Percentiles rank a stretch among this genome's conserved stretches.
Conservation (phyloP, 257 asterid species). For the Solanum gandarillasii region DNA sequence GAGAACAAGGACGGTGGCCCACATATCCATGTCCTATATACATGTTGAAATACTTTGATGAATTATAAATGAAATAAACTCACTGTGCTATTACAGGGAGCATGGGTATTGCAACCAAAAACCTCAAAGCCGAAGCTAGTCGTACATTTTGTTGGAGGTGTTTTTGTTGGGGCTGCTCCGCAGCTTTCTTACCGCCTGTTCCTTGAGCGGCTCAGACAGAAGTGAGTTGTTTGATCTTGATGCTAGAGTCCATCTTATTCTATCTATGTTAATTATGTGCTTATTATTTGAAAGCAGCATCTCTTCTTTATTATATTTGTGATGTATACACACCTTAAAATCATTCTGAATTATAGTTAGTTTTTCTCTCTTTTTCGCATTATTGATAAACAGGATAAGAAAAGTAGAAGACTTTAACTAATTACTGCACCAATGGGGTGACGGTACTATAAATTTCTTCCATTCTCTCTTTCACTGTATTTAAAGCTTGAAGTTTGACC, state of each 20-base stretch:
- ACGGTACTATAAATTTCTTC: neutral
- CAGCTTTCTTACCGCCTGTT: slow-evolving; percentile 88
- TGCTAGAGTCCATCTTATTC: neutral
- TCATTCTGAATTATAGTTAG: neutral
- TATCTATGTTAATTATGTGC: neutral
- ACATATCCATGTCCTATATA: neutral
- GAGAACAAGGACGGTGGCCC: neutral
- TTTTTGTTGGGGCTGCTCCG: slow-evolving; percentile 98
- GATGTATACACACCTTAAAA: neutral
- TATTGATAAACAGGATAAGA: neutral
- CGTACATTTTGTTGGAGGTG: slow-evolving; percentile 85
- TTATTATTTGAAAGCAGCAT: neutral
- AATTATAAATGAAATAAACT: neutral
- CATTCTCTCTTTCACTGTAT: neutral
- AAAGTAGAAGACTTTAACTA: neutral
- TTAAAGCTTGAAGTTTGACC: neutral
- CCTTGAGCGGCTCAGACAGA: slow-evolving; percentile 79
- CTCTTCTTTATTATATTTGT: neutral
- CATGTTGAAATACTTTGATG: neutral
- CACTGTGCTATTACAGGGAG: slow-evolving; percentile 43
- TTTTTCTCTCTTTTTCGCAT: neutral
- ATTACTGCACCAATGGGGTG: neutral
- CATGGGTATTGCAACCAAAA: slow-evolving; percentile 82
- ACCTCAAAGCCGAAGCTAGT: slow-evolving; percentile 38
- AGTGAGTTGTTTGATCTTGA: slow-evolving; percentile 28